Conservation (phyloP, 345 rosid species). For the Balakata baccata region DNA sequence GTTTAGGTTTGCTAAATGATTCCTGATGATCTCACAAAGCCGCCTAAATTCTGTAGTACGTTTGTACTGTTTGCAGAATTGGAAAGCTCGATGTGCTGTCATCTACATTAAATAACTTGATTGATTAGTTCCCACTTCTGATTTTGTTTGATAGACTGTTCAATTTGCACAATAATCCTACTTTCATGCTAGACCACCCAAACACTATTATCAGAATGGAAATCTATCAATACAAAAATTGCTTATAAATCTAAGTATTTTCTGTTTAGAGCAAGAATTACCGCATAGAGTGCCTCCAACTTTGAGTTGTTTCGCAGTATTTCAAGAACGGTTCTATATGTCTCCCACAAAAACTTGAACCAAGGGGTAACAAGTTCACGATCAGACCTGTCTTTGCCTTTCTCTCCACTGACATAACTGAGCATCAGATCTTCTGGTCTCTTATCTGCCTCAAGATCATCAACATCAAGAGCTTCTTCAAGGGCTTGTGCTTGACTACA, state of each 20-base stretch:
- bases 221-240: not conserved
- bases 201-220: not conserved
- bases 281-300: slow-evolving; percentile 97
- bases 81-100: slow-evolving; percentile 98
- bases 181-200: not conserved
- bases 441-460: slow-evolving; percentile 96
- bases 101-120: slow-evolving; percentile 48
- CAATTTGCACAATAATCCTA: not conserved
- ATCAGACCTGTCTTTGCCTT: slow-evolving; percentile 98
- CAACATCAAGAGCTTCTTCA: slow-evolving; percentile 98
- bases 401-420: slow-evolving; percentile 97
- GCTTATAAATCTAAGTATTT: not conserved
- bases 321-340: slow-evolving; percentile 97
- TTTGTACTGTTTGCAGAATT: slow-evolving; percentile 94
- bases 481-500: slow-evolving; percentile 86
- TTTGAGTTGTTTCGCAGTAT: slow-evolving; percentile 92
- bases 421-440: slow-evolving; percentile 97
- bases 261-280: slow-evolving; percentile 29
- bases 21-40: slow-evolving; percentile 92
- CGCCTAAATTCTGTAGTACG: slow-evolving; percentile 94
- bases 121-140: not conserved
- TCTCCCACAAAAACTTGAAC: slow-evolving; percentile 99
- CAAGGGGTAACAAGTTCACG: slow-evolving; percentile 97
- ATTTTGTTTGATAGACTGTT: not conserved
- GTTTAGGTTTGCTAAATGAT: slow-evolving; percentile 85